Percentiles rank a stretch among this genome's conserved stretches.
Conservation (phyloP, 2,329 filamentous ascomycete genomes). For the Alternaria metachromatica region DNA sequence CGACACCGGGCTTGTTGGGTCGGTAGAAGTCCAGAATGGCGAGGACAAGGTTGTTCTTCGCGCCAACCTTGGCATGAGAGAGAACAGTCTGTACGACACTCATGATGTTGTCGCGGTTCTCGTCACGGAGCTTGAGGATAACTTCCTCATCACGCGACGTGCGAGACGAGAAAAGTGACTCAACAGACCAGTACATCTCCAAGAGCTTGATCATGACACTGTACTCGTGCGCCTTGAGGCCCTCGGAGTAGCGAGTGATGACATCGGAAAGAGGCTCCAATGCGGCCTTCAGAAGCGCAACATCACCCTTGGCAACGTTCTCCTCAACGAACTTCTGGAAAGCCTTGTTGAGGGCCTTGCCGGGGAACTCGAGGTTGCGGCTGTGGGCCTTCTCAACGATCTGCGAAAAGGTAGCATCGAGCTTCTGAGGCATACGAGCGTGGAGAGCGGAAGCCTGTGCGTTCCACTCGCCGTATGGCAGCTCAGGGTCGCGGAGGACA, state of each 20-base stretch:
- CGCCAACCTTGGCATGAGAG: slow-evolving; percentile 88
- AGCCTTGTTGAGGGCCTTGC: slow-evolving; percentile 83
- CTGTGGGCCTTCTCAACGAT: slow-evolving; percentile 83
- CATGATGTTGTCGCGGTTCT: slow-evolving; percentile 90
- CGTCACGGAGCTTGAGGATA: slow-evolving; percentile 89
- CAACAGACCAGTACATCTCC: slow-evolving; percentile 80
- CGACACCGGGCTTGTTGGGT: slow-evolving; percentile 89
- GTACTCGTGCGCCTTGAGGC: slow-evolving; percentile 89
- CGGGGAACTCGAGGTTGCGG: slow-evolving; percentile 86
- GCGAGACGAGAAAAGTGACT: slow-evolving; percentile 85
- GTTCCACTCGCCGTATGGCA: slow-evolving; percentile 96
- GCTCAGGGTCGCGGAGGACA: slow-evolving; percentile 84
- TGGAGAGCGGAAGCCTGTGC: slow-evolving; percentile 96
- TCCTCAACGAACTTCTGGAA: slow-evolving; percentile 90
- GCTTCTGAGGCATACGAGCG: slow-evolving; percentile 93
- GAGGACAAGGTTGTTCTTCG: slow-evolving; percentile 92
- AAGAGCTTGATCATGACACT: slow-evolving; percentile 80
- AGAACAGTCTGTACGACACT: slow-evolving; percentile 88
- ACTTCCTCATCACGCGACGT: slow-evolving; percentile 91
- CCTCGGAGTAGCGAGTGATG: slow-evolving; percentile 81
- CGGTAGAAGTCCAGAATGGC: slow-evolving; percentile 93
- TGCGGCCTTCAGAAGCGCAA: slow-evolving; percentile 72
- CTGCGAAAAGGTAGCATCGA: slow-evolving; percentile 81
- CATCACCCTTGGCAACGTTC: slow-evolving; percentile 75
- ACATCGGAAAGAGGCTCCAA: slow-evolving; percentile 79